A percentile compares a stretch with the other conserved stretches of the same genome.
Conservation (phyloP, 148 eudicot species). For the Fagopyrum tataricum region DNA sequence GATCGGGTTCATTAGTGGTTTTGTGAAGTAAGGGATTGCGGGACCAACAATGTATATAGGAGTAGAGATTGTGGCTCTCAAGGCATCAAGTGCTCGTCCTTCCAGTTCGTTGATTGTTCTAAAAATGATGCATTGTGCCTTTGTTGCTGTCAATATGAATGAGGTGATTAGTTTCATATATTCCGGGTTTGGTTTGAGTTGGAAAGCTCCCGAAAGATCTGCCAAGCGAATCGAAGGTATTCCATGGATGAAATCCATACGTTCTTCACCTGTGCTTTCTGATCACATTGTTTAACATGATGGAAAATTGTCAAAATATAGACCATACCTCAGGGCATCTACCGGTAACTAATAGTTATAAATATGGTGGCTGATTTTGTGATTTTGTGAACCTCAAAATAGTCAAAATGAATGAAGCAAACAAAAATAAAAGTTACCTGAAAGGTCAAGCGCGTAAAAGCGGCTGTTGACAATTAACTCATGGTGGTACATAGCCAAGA, state of each 20-base stretch:
- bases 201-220: constrained; percentile 1
- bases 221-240: neutral
- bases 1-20: too few relatives aligned
- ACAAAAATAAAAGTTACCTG: constrained; percentile 3
- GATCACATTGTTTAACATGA: too few relatives aligned
- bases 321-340: too few relatives aligned
- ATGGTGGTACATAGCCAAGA: constrained; percentile 21
- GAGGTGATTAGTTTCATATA: neutral
- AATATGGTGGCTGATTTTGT: too few relatives aligned
- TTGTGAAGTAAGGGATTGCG: neutral
- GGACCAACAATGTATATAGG: too few relatives aligned
- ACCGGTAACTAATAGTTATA: too few relatives aligned
- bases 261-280: neutral
- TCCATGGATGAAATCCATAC: neutral
- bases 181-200: neutral
- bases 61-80: neutral
- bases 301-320: too few relatives aligned
- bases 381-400: too few relatives aligned
- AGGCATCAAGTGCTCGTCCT: neutral
- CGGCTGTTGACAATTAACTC: constrained; percentile 15
- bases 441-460: neutral
- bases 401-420: too few relatives aligned
- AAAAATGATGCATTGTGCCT: constrained; percentile 1
- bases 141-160: neutral
- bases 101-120: constrained; percentile 10